Conservation (phyloP, 1,139 yeast genomes). For the Pneumocystis sp. region DNA sequence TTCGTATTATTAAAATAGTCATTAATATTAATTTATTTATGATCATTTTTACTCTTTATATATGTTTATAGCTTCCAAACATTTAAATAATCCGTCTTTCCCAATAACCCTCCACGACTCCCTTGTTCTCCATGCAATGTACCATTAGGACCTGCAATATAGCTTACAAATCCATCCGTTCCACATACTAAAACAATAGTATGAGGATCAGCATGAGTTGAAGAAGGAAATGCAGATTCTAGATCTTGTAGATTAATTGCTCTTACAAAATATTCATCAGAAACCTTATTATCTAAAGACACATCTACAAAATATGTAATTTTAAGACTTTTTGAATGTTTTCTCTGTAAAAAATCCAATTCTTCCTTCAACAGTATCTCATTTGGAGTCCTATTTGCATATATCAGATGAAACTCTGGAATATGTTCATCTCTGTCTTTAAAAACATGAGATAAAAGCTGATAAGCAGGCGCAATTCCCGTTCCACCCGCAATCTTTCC, state of each 20-base stretch:
- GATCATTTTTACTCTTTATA: background rate
- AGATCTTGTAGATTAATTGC: background rate
- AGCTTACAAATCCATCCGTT: constrained; percentile 9
- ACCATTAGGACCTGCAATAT: constrained; percentile 7
- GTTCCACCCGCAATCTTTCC: constrained; percentile 7
- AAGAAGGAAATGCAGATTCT: background rate
- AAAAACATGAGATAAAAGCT: constrained; percentile 3
- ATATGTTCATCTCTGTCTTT: background rate
- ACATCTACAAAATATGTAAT: constrained; percentile 6
- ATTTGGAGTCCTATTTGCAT: constrained; percentile 1
- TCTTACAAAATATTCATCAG: background rate
- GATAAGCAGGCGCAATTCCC: constrained; percentile 7
- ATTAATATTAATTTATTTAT: background rate
- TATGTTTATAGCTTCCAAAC: constrained; percentile 8
- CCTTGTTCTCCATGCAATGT: constrained; percentile 8
- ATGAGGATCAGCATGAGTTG: background rate
- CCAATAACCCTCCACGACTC: constrained; percentile 7
- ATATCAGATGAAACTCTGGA: constrained; percentile 4
- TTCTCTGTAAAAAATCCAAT: background rate
- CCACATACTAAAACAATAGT: constrained; percentile 8
- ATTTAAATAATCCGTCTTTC: constrained; percentile 21
- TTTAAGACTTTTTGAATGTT: background rate
- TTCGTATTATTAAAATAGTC: background rate
- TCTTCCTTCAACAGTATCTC: constrained; percentile 5
- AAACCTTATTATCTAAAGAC: background rate